phyloP scores from a whole-genome alignment of 2,329 filamentous ascomycete species.

The Colletotrichum shisoi region DNA sequence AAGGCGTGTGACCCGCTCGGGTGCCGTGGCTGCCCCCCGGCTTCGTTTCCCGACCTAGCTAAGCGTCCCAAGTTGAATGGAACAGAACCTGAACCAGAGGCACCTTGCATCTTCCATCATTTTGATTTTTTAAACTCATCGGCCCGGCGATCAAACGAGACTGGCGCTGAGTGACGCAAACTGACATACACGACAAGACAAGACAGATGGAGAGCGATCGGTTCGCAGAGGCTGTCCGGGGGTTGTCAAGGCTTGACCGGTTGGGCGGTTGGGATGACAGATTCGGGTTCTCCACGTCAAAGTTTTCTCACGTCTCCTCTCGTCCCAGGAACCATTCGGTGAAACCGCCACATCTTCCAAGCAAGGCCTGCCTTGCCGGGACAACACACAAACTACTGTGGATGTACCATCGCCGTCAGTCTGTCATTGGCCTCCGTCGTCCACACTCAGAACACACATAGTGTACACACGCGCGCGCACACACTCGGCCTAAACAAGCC shows the following conservation, averaged over 20 bases:
- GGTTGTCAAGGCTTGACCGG: background rate
- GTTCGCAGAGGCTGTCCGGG: background rate
- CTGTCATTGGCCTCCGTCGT: slow-evolving; percentile 12
- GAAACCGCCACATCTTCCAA: slow-evolving; percentile 11
- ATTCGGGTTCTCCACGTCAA: background rate
- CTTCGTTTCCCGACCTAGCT: slow-evolving; percentile 3
- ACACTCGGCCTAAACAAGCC: slow-evolving; percentile 4
- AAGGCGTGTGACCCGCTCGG: slow-evolving; percentile 29
- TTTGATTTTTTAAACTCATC: background rate
- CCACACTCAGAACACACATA: background rate
- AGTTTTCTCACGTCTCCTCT: background rate
- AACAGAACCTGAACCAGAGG: background rate
- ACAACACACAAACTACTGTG: background rate
- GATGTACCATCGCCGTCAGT: background rate
- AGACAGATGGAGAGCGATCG: too few species aligned
- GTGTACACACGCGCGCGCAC: too few species aligned
- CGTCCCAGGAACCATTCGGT: slow-evolving; percentile 1
- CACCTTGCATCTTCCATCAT: slow-evolving; percentile 20
- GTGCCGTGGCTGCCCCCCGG: background rate
- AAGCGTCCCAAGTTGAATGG: slow-evolving; percentile 1
- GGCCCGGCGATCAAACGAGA: background rate
- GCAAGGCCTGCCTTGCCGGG: background rate
- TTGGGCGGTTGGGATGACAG: background rate
- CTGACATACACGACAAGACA: slow-evolving; percentile 3
- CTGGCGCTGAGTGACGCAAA: background rate